A percentile compares a stretch with the other conserved stretches of the same genome.
Evolutionary conservation across 192 early-diverging fungal genomes (phyloP).

Genomic region (Coemansia sp.): DNA sequence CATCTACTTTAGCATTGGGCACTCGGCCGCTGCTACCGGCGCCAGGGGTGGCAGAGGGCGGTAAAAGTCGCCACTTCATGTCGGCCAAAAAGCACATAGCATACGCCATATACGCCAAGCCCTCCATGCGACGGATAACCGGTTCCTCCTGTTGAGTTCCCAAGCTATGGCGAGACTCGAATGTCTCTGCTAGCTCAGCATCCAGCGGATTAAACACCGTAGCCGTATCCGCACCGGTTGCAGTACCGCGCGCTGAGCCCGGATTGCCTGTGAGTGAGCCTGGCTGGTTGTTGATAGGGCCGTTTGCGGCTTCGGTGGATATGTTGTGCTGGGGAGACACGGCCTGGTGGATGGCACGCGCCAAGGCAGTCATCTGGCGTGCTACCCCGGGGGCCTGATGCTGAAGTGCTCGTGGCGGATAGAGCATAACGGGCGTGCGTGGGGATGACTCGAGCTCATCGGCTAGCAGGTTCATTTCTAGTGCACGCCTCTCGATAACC

Average conservation of each 20-base stretch:
- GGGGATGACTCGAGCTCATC: slow-evolving; percentile 59
- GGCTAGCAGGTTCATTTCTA: slow-evolving; percentile 73
- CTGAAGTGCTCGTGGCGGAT: slow-evolving; percentile 27
- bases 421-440: slow-evolving; percentile 36
- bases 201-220: slow-evolving; percentile 43
- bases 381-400: slow-evolving; percentile 39
- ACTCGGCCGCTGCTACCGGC: neutral
- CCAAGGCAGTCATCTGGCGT: slow-evolving; percentile 47
- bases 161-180: slow-evolving; percentile 33
- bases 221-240: neutral
- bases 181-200: slow-evolving; percentile 32
- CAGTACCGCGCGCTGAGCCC: neutral
- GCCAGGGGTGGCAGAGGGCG: slow-evolving; percentile 10
- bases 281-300: slow-evolving; percentile 20
- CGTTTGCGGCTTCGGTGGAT: slow-evolving; percentile 30
- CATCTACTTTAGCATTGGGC: neutral
- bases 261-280: neutral
- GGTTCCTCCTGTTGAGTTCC: slow-evolving; percentile 48
- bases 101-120: slow-evolving; percentile 65
- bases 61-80: slow-evolving; percentile 50
- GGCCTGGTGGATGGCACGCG: slow-evolving; percentile 38
- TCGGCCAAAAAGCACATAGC: slow-evolving; percentile 61
- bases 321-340: slow-evolving; percentile 43
- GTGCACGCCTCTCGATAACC: slow-evolving; percentile 64
- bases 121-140: slow-evolving; percentile 62